Conservation (phyloP, 495 filamentous ascomycete species). For the Penicillium ochrochloron region DNA sequence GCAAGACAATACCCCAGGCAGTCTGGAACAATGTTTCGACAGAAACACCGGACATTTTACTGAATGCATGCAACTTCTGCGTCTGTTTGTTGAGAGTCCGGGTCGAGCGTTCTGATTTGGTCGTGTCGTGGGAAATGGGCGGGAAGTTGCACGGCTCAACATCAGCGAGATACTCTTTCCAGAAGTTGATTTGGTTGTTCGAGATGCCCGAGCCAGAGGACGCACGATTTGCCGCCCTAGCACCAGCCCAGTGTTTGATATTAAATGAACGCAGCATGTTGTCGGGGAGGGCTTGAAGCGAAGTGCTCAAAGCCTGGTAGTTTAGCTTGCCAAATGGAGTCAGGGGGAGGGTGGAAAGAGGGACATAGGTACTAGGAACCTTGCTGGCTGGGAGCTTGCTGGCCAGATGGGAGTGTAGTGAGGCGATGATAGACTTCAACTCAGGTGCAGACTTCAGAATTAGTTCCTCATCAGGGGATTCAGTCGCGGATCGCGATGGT, state of each 20-base stretch:
- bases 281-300: constrained; percentile 25
- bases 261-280: constrained; percentile 20
- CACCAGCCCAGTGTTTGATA: constrained; percentile 25
- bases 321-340: constrained; percentile 57
- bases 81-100: constrained; percentile 35
- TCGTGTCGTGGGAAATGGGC: constrained; percentile 30
- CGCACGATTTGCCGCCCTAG: constrained; percentile 11
- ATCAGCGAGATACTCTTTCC: constrained; percentile 56
- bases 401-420: constrained; percentile 33
- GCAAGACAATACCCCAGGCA: constrained; percentile 59
- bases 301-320: constrained; percentile 28
- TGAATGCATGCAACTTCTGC: constrained; percentile 42
- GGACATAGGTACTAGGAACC: constrained; percentile 64
- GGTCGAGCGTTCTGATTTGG: constrained; percentile 11
- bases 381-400: constrained; percentile 50
- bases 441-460: constrained; percentile 25
- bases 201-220: constrained; percentile 20
- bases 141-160: constrained; percentile 61
- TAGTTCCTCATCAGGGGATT: background rate
- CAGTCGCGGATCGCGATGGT: constrained; percentile 4
- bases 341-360: constrained; percentile 56
- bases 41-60: constrained; percentile 34
- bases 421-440: constrained; percentile 22
- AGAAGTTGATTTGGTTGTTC: constrained; percentile 45
- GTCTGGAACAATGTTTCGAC: constrained; percentile 46